Conservation (phyloP, 208 protist genomes). For the Crithidia thermophila region DNA sequence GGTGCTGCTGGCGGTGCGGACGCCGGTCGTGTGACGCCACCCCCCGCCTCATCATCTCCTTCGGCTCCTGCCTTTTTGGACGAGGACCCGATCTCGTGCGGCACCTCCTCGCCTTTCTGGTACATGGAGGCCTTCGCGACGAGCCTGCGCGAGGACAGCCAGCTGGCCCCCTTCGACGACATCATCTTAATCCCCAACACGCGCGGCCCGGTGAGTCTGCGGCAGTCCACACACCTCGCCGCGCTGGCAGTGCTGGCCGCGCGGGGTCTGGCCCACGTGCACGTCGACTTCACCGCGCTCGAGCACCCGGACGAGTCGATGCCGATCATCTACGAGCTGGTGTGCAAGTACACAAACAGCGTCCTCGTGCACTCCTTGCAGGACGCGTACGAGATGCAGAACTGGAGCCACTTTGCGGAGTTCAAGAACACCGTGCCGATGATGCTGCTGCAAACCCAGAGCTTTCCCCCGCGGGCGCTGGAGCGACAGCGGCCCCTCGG, state of each 20-base stretch:
- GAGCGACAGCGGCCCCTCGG: constrained; percentile 28
- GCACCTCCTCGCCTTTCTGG: constrained; percentile 37
- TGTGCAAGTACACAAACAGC: constrained; percentile 71
- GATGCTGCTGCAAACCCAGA: constrained; percentile 77
- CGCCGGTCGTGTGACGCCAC: too few relatives aligned
- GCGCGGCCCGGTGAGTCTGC: constrained; percentile 75
- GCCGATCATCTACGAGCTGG: constrained; percentile 82
- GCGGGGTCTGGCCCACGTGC: constrained; percentile 70
- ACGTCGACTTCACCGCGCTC: constrained; percentile 89
- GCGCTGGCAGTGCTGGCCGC: constrained; percentile 78
- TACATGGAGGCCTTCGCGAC: constrained; percentile 76
- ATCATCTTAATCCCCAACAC: constrained; percentile 91
- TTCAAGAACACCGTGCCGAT: constrained; percentile 71
- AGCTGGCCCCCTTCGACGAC: constrained; percentile 82
- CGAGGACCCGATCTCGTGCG: constrained; percentile 14
- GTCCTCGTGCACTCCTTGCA: constrained; percentile 88
- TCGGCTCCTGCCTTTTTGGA: not conserved
- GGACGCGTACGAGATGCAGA: constrained; percentile 89
- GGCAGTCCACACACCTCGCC: constrained; percentile 82
- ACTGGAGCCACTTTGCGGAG: constrained; percentile 74
- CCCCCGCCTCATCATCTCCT: too few relatives aligned
- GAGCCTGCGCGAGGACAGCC: constrained; percentile 64
- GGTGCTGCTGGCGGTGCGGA: not conserved
- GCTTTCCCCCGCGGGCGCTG: constrained; percentile 45
- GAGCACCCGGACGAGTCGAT: constrained; percentile 89